These are phyloP conservation scores for Mangifera indica DNA, from an alignment of 345 rosid species.

Conservation along the genomic window DNA sequence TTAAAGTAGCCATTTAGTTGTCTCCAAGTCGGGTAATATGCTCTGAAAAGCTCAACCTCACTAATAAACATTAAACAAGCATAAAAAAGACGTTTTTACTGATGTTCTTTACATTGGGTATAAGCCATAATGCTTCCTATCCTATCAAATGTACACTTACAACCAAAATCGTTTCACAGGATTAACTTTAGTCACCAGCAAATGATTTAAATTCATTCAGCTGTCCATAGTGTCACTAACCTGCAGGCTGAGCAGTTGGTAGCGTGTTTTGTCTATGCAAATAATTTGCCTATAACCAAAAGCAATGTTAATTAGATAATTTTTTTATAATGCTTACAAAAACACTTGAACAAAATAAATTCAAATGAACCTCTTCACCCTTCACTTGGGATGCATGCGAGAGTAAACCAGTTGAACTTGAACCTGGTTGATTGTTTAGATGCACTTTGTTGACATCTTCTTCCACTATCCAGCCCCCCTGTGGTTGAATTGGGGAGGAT, in stretches of 20 bases:
- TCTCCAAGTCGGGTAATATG: neutral
- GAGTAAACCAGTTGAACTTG: slow-evolving; percentile 40
- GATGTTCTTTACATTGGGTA: neutral
- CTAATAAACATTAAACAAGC: neutral
- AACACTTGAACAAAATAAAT: neutral
- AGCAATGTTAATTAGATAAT: slow-evolving; percentile 12
- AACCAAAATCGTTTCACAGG: neutral
- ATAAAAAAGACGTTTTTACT: neutral
- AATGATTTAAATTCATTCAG: neutral
- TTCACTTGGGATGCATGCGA: slow-evolving; percentile 50
- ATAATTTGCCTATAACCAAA: slow-evolving; percentile 39
- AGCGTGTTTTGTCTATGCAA: slow-evolving; percentile 42
- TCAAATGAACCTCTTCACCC: slow-evolving; percentile 66
- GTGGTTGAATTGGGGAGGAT: slow-evolving; percentile 41
- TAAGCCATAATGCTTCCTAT: neutral
- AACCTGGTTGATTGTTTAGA: slow-evolving; percentile 31
- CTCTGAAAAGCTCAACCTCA: neutral
- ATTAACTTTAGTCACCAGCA: neutral
- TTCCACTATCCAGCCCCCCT: slow-evolving; percentile 74
- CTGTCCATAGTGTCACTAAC: slow-evolving; percentile 29
- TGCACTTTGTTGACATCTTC: slow-evolving; percentile 45
- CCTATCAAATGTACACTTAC: neutral
- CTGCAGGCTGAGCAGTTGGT: slow-evolving; percentile 49
- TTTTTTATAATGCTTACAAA: slow-evolving; percentile 5
- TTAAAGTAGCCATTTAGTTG: neutral